These are phyloP conservation scores for Barbarea vulgaris DNA, from an alignment of 345 rosid genomes.

Conservation along the genomic window DNA sequence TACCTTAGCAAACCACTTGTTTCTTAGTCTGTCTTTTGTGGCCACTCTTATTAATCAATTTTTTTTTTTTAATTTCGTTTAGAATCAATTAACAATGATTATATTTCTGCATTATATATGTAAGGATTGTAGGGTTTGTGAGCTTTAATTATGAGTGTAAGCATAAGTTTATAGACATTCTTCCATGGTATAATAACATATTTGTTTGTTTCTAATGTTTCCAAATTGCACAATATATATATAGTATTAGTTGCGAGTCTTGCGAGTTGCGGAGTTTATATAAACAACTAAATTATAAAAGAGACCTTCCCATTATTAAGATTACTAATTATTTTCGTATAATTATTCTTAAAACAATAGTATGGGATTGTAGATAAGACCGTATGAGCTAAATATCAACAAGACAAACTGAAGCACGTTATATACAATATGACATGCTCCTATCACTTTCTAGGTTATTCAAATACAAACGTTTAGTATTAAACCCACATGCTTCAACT, in stretches of 20 bases:
- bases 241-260: background rate
- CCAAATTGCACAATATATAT: background rate
- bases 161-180: background rate
- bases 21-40: slow-evolving; percentile 22
- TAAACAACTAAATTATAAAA: background rate
- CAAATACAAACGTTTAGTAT: slow-evolving; percentile 36
- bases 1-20: slow-evolving; percentile 27
- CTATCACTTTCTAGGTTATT: slow-evolving; percentile 38
- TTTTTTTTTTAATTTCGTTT: background rate
- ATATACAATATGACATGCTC: slow-evolving; percentile 27
- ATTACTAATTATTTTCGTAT: background rate
- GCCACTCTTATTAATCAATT: background rate
- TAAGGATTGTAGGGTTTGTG: background rate
- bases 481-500: slow-evolving; percentile 38
- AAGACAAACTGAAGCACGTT: slow-evolving; percentile 33
- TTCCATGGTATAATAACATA: background rate
- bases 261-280: background rate
- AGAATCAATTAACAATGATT: background rate
- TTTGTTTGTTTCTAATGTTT: slow-evolving; percentile 18
- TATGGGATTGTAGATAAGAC: slow-evolving; percentile 36
- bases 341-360: background rate
- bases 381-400: slow-evolving; percentile 24
- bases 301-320: slow-evolving; percentile 1
- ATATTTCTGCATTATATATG: background rate
- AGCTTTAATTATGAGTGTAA: background rate